A percentile compares a stretch with the other conserved stretches of the same genome.
phyloP scores from a whole-genome alignment of 1,284 basidiomycete genomes.

The Naganishia sp. region DNA sequence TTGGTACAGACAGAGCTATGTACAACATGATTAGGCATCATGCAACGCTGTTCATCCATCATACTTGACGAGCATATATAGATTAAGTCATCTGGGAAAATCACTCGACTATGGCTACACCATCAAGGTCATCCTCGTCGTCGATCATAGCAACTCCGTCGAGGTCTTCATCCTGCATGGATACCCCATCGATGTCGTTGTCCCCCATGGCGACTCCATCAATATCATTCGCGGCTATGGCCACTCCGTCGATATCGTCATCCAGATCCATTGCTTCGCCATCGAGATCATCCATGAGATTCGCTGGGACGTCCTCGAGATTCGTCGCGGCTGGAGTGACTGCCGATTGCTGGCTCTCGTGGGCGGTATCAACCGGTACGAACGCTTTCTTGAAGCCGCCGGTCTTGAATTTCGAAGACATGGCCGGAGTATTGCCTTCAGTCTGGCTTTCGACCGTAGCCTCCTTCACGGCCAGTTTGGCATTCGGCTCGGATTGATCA shows the following conservation, averaged over 20 bases:
- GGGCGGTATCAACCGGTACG: slow-evolving; percentile 43
- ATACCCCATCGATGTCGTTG: slow-evolving; percentile 55
- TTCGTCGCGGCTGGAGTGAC: neutral
- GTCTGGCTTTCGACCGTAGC: slow-evolving; percentile 6
- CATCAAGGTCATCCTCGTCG: slow-evolving; percentile 42
- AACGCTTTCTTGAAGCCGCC: slow-evolving; percentile 54
- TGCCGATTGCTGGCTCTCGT: neutral
- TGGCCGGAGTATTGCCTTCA: slow-evolving; percentile 18
- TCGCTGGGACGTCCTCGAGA: slow-evolving; percentile 13
- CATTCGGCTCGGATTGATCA: slow-evolving; percentile 33
- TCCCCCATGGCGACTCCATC: neutral
- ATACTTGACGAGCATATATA: no score
- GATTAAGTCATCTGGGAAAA: no score
- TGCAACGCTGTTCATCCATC: no score
- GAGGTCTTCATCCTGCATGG: slow-evolving; percentile 42
- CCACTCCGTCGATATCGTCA: neutral
- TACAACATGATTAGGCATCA: no score
- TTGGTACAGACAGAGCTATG: no score
- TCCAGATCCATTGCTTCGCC: slow-evolving; percentile 53
- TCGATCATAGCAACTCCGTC: neutral
- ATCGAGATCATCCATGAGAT: slow-evolving; percentile 47
- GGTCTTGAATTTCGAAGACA: slow-evolving; percentile 71
- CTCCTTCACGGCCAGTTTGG: slow-evolving; percentile 12
- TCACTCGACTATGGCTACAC: slow-evolving; percentile 52
- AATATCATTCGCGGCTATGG: neutral